Conservation (phyloP, 148 eudicot genomes). For the Persicaria maculosa region DNA sequence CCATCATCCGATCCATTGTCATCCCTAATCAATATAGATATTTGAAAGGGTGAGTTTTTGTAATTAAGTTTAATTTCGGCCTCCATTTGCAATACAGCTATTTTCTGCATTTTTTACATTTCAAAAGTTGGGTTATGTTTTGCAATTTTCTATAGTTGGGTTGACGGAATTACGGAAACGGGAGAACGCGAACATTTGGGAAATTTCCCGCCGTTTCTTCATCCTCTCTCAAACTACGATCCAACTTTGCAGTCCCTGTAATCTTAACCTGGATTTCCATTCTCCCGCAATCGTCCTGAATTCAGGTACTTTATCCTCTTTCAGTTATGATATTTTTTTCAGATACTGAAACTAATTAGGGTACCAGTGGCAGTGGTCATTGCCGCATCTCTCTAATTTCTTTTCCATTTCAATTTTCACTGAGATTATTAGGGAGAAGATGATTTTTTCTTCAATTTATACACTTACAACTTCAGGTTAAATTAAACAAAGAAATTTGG, state of each 20-base stretch:
- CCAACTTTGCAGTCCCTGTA: neutral
- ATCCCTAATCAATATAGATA: too few species aligned
- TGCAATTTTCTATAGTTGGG: too few species aligned
- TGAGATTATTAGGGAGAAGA: neutral
- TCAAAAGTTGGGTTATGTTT: too few species aligned
- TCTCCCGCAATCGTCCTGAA: neutral
- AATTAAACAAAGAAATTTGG: neutral
- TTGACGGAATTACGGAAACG: too few species aligned
- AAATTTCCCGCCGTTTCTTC: constrained; percentile 3
- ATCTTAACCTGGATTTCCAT: neutral
- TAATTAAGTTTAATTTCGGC: too few species aligned
- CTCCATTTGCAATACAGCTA: too few species aligned
- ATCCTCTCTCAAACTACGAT: neutral
- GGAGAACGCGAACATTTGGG: too few species aligned
- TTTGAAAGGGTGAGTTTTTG: too few species aligned
- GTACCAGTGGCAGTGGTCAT: neutral
- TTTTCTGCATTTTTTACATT: too few species aligned
- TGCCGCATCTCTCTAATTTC: neutral
- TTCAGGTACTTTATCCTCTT: neutral
- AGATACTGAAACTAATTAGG: neutral
- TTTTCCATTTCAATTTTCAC: neutral
- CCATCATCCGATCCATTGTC: too few species aligned
- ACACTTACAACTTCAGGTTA: constrained; percentile 3
- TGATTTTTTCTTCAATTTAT: neutral
- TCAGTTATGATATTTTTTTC: neutral